Percentiles rank a stretch among this genome's conserved stretches.
Evolutionary conservation across 139 green algal species (phyloP).

Genomic region (Pedinophyceae sp.): DNA sequence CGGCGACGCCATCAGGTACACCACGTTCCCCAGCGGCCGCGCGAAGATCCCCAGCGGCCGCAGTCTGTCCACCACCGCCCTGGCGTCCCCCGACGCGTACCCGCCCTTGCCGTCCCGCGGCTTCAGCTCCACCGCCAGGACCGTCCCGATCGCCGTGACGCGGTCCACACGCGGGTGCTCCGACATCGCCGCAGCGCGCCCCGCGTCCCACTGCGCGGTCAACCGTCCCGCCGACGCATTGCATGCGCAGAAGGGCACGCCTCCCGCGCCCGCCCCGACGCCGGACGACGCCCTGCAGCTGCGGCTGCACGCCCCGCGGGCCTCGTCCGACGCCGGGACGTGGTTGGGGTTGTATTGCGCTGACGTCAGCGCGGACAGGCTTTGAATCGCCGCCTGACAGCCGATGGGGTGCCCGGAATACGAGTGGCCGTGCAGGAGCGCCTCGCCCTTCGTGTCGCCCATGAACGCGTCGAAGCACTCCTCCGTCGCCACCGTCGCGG

Average conservation of each 20-base stretch:
- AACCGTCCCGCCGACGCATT: constrained; percentile 28
- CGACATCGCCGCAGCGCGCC: constrained; percentile 29
- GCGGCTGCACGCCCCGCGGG: constrained; percentile 1
- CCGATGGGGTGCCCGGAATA: constrained; percentile 86
- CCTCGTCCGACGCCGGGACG: constrained; percentile 11
- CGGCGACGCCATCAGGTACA: constrained; percentile 82
- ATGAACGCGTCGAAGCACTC: constrained; percentile 71
- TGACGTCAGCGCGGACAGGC: constrained; percentile 43
- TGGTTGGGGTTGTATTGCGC: constrained; percentile 58
- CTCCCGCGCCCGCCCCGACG: not conserved
- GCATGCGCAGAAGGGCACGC: constrained; percentile 7
- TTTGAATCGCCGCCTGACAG: constrained; percentile 48
- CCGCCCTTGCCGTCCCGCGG: constrained; percentile 5
- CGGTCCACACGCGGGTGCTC: constrained; percentile 31
- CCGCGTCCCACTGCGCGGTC: constrained; percentile 49
- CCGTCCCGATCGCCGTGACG: constrained; percentile 52
- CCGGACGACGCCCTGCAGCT: constrained; percentile 3
- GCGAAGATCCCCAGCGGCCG: constrained; percentile 42
- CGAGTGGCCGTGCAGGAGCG: constrained; percentile 94
- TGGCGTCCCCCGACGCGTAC: constrained; percentile 3
- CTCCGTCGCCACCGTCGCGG: constrained; percentile 60
- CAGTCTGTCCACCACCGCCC: constrained; percentile 6
- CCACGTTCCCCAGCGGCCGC: constrained; percentile 71
- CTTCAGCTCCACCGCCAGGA: constrained; percentile 68
- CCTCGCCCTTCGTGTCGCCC: constrained; percentile 49